Conservation (phyloP, 345 rosid genomes). For the Salix arbutifolia region DNA sequence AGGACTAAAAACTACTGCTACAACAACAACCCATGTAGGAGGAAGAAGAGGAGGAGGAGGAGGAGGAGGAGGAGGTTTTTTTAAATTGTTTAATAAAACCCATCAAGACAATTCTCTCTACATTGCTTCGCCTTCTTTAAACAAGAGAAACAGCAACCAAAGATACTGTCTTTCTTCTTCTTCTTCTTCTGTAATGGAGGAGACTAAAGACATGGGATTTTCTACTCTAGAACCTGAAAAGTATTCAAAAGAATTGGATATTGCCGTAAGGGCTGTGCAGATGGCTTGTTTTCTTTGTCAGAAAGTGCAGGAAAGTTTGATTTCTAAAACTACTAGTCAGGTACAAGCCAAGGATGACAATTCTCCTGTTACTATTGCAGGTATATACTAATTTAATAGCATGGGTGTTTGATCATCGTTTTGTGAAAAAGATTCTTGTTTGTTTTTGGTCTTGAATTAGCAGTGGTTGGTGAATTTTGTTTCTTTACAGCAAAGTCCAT, state of each 20-base stretch:
- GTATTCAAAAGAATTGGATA: conserved; percentile 39
- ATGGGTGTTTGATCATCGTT: background rate
- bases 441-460: background rate
- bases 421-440: background rate
- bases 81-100: background rate
- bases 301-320: conserved; percentile 40
- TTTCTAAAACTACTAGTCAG: conserved; percentile 24
- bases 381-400: conserved; percentile 13
- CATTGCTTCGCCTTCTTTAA: conserved; percentile 25
- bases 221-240: conserved; percentile 11
- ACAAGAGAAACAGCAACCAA: background rate
- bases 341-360: conserved; percentile 49
- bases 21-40: background rate
- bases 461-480: conserved; percentile 3
- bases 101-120: conserved; percentile 6
- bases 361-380: conserved; percentile 51
- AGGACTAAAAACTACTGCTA: background rate
- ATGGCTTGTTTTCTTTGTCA: conserved; percentile 53
- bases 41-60: background rate
- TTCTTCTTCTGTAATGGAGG: conserved; percentile 32
- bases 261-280: conserved; percentile 52
- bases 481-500: background rate
- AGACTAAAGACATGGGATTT: conserved; percentile 3
- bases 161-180: conserved; percentile 5
- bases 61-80: background rate